Evolutionary conservation across 495 filamentous ascomycete genomes (phyloP).

Genomic region (Pseudoneurospora amorphoporcata): DNA sequence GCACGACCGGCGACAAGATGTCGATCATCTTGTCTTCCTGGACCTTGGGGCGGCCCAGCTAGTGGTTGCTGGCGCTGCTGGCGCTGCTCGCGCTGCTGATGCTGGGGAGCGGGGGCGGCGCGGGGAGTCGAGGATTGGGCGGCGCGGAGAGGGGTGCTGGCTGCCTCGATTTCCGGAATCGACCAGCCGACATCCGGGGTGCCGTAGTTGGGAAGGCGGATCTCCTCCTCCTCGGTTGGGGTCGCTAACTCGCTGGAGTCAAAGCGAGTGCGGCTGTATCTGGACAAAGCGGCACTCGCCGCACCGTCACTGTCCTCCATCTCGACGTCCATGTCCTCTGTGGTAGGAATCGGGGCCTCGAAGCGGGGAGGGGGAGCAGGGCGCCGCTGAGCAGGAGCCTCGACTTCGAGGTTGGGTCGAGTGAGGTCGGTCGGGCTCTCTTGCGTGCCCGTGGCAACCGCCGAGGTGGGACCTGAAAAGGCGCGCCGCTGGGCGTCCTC

Average conservation of each 20-base stretch:
- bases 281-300: not conserved
- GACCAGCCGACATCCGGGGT: not conserved
- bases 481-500: not conserved
- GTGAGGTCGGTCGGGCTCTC: not conserved
- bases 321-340: not conserved
- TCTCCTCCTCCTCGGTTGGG: not conserved
- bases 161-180: accelerated
- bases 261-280: not conserved
- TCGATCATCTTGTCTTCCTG: not conserved
- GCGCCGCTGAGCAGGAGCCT: not conserved
- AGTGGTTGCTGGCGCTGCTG: not conserved
- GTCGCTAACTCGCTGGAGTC: not conserved
- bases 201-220: not conserved
- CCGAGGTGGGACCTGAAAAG: not conserved
- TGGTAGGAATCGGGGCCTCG: not conserved
- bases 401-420: not conserved
- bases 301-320: not conserved
- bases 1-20: not conserved
- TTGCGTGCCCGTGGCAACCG: not conserved
- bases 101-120: not conserved
- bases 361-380: not conserved
- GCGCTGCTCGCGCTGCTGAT: not conserved
- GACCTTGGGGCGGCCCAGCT: not conserved
- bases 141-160: not conserved
- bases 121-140: not conserved